phyloP scores from a whole-genome alignment of 2,329 filamentous ascomycete species.

The Monosporascus sp. region DNA sequence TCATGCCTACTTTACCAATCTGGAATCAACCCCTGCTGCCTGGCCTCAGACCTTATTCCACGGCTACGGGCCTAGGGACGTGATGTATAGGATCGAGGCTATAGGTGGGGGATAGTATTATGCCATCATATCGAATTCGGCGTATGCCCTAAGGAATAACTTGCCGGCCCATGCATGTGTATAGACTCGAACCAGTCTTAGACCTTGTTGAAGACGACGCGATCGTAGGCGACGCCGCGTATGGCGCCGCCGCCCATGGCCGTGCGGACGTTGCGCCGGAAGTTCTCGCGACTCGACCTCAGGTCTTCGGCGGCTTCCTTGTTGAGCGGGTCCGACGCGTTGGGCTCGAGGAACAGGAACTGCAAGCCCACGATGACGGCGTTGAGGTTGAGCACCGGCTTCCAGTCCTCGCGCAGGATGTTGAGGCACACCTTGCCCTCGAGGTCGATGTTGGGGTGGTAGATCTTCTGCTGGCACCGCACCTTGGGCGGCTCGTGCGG shows the following conservation, averaged over 20 bases:
- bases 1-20: background rate
- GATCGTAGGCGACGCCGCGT: conserved; percentile 69
- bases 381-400: conserved; percentile 94
- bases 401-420: conserved; percentile 97
- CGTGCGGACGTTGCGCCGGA: conserved; percentile 83
- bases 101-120: too few species aligned
- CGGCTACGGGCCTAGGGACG: too few species aligned
- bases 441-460: conserved; percentile 97
- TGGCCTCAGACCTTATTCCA: too few species aligned
- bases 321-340: conserved; percentile 94
- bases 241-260: conserved; percentile 80
- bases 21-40: too few species aligned
- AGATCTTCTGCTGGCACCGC: conserved; percentile 95
- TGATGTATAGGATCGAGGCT: too few species aligned
- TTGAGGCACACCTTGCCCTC: conserved; percentile 98
- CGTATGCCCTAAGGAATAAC: too few species aligned
- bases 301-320: conserved; percentile 96
- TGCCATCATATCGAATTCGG: too few species aligned
- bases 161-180: background rate
- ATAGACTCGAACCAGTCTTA: background rate
- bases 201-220: conserved; percentile 60
- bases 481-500: conserved; percentile 98
- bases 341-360: conserved; percentile 97
- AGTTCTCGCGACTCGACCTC: conserved; percentile 76
- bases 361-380: conserved; percentile 90